Conservation (phyloP, 192 early-diverging fungal species). For the Bifiguratus adelaidae region DNA sequence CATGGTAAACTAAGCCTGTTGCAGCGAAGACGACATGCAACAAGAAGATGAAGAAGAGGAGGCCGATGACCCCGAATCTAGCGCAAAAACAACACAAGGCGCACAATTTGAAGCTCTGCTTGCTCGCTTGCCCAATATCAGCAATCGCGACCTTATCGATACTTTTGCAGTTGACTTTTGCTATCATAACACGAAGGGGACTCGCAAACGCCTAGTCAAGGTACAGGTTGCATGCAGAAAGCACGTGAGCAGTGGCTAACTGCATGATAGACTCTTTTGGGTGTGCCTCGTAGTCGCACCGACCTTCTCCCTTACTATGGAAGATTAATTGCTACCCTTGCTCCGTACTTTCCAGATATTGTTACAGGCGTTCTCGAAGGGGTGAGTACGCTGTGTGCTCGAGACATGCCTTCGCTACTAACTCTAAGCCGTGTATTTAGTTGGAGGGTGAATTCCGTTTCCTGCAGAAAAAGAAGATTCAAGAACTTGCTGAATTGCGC, state of each 20-base stretch:
- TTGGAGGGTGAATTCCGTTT: slow-evolving; percentile 63
- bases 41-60: slow-evolving; percentile 31
- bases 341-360: slow-evolving; percentile 83
- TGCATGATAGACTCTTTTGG: slow-evolving; percentile 39
- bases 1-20: neutral
- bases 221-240: slow-evolving; percentile 7
- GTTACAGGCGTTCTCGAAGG: slow-evolving; percentile 51
- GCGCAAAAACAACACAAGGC: slow-evolving; percentile 8
- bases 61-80: slow-evolving; percentile 1
- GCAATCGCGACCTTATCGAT: slow-evolving; percentile 82
- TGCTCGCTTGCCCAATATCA: slow-evolving; percentile 57
- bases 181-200: slow-evolving; percentile 73
- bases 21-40: neutral
- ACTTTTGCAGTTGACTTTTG: slow-evolving; percentile 88
- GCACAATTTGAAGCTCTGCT: slow-evolving; percentile 58
- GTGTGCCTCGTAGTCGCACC: slow-evolving; percentile 69
- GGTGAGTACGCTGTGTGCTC: slow-evolving; percentile 44
- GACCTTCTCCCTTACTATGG: slow-evolving; percentile 89
- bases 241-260: neutral
- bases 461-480: slow-evolving; percentile 61
- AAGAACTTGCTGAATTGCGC: slow-evolving; percentile 61
- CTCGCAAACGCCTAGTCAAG: slow-evolving; percentile 67
- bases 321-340: slow-evolving; percentile 79
- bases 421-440: slow-evolving; percentile 25
- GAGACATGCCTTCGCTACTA: neutral